These are phyloP conservation scores for Monosporozyma servazzii DNA, from an alignment of 805 yeast genomes.

Conservation along the genomic window DNA sequence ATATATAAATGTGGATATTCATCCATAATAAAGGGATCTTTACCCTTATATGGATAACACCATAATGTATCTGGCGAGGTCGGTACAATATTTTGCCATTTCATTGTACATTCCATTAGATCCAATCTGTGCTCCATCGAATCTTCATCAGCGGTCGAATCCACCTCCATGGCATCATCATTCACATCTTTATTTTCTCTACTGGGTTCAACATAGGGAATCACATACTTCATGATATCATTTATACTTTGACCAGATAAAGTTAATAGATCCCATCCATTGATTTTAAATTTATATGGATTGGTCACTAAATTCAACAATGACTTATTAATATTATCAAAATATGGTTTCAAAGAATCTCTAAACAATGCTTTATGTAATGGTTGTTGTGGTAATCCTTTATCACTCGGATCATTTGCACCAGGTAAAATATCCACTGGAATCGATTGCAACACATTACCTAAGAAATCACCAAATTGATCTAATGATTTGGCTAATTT, in stretches of 20 bases:
- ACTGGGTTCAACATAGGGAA: constrained; percentile 27
- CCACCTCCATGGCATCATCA: constrained; percentile 5
- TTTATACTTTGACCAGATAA: constrained; percentile 78
- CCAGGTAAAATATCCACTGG: constrained; percentile 85
- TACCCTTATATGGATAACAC: constrained; percentile 70
- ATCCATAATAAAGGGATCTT: constrained; percentile 73
- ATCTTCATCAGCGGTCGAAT: constrained; percentile 4
- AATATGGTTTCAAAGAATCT: constrained; percentile 32
- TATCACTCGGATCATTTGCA: constrained; percentile 71
- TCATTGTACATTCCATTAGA: constrained; percentile 56
- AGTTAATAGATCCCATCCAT: constrained; percentile 52
- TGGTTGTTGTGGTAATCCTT: constrained; percentile 81
- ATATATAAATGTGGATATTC: constrained; percentile 82
- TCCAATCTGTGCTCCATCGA: constrained; percentile 34
- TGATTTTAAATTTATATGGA: constrained; percentile 62
- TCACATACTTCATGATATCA: constrained; percentile 64
- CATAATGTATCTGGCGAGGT: constrained; percentile 94
- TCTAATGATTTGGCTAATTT: constrained; percentile 45
- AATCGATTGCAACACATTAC: constrained; percentile 46
- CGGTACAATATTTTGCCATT: constrained; percentile 84
- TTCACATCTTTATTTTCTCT: constrained; percentile 13
- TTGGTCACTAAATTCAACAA: constrained; percentile 44
- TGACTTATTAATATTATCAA: constrained; percentile 33
- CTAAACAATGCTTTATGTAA: constrained; percentile 69
- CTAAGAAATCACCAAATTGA: constrained; percentile 49